phyloP scores from a whole-genome alignment of 2,329 filamentous ascomycete species.

The Alternaria angustiovoidea region DNA sequence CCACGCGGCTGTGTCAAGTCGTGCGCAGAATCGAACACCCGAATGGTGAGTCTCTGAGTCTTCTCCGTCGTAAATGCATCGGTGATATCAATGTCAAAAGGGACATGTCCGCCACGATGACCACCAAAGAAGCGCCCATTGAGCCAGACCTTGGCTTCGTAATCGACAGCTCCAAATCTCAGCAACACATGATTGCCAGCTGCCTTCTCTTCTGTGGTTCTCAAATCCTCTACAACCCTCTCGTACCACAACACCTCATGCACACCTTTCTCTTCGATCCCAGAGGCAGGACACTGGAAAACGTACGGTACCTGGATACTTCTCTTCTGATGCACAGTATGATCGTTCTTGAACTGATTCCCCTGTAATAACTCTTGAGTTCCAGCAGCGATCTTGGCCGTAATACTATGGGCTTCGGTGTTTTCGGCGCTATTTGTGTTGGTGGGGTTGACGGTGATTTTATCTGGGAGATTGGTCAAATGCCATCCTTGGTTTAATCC shows the following conservation, averaged over 20 bases:
- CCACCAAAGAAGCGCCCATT: conserved; percentile 62
- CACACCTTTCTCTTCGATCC: conserved; percentile 67
- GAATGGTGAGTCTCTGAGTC: conserved; percentile 58
- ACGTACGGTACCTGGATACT: conserved; percentile 70
- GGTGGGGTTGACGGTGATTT: conserved; percentile 41
- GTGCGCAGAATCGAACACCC: conserved; percentile 70
- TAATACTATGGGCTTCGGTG: conserved; percentile 49
- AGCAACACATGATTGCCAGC: conserved; percentile 56
- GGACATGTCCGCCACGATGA: conserved; percentile 68
- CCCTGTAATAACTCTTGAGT: conserved; percentile 59
- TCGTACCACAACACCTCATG: conserved; percentile 76
- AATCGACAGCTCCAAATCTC: conserved; percentile 69
- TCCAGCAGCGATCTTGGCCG: conserved; percentile 60
- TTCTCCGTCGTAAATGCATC: conserved; percentile 48
- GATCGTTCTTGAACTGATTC: conserved; percentile 51
- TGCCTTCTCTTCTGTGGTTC: conserved; percentile 54
- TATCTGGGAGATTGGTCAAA: conserved; percentile 58
- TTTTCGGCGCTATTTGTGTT: conserved; percentile 27
- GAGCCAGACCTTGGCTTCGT: conserved; percentile 66
- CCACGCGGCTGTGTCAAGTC: conserved; percentile 72
- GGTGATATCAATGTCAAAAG: conserved; percentile 65
- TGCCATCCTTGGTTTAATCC: conserved; percentile 66
- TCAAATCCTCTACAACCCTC: conserved; percentile 59
- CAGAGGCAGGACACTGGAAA: conserved; percentile 70
- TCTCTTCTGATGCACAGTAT: conserved; percentile 54